Conservation (phyloP, 2,329 filamentous ascomycete genomes). For the Cladosporium sp. region DNA sequence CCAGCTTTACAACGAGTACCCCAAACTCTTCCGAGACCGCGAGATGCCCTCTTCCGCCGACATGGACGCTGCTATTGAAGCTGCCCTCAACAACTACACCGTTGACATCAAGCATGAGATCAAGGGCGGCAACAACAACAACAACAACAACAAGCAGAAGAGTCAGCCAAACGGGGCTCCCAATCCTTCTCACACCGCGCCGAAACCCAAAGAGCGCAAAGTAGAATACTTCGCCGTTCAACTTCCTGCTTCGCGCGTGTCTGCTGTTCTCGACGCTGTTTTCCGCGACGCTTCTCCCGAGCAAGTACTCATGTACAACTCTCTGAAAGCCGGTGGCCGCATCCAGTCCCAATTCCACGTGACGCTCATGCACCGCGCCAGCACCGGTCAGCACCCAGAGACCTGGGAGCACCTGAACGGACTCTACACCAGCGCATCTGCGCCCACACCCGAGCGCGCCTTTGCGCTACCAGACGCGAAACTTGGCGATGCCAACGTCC, state of each 20-base stretch:
- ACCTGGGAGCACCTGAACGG: constrained; percentile 70
- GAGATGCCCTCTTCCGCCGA: constrained; percentile 66
- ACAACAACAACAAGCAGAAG: constrained; percentile 23
- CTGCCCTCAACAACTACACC: constrained; percentile 69
- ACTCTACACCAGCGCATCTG: constrained; percentile 45
- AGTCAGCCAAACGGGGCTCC: constrained; percentile 30
- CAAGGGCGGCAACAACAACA: constrained; percentile 47
- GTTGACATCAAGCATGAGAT: constrained; percentile 74
- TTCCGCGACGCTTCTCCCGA: constrained; percentile 57
- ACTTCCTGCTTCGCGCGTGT: constrained; percentile 49
- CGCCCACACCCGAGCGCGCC: constrained; percentile 32
- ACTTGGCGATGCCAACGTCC: constrained; percentile 61
- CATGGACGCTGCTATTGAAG: constrained; percentile 73
- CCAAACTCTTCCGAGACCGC: constrained; percentile 59
- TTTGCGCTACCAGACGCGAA: constrained; percentile 42
- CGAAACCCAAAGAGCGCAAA: constrained; percentile 45
- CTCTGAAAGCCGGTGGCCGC: constrained; percentile 67
- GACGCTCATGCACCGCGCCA: constrained; percentile 80
- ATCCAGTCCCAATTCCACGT: constrained; percentile 88
- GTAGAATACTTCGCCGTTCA: constrained; percentile 63
- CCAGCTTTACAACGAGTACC: constrained; percentile 70
- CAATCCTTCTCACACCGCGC: constrained; percentile 9
- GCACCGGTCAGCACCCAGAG: constrained; percentile 55
- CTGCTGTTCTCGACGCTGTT: constrained; percentile 59
- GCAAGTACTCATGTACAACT: constrained; percentile 64